A percentile compares a stretch with the other conserved stretches of the same genome.
Evolutionary conservation across 371 early-diverging fungal genomes (phyloP).

Genomic region (Catenaria anguillulae): DNA sequence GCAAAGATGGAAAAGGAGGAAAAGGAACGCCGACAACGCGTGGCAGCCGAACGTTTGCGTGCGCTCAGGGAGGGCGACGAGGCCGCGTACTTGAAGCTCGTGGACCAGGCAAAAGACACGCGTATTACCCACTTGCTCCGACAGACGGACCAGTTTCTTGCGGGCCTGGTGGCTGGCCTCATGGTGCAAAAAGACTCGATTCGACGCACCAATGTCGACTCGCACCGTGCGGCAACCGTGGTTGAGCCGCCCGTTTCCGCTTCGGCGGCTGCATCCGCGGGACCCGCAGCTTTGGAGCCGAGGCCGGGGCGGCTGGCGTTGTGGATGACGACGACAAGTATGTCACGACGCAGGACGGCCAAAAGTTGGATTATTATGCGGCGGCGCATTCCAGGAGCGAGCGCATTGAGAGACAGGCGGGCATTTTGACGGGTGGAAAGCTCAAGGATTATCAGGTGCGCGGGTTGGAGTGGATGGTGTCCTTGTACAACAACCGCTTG

Average conservation of each 20-base stretch:
- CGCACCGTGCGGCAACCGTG: no score
- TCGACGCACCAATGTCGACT: not conserved
- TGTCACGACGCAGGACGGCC: slow-evolving; percentile 21
- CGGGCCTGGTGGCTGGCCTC: slow-evolving; percentile 60
- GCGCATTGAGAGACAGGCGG: slow-evolving; percentile 54
- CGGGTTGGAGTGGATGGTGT: slow-evolving; percentile 97
- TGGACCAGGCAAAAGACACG: slow-evolving; percentile 86
- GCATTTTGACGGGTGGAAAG: slow-evolving; percentile 65
- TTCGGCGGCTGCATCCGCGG: no score
- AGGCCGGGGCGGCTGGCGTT: slow-evolving; percentile 17
- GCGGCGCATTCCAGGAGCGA: slow-evolving; percentile 74
- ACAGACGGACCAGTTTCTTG: slow-evolving; percentile 76
- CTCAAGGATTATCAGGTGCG: slow-evolving; percentile 96
- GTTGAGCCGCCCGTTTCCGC: no score
- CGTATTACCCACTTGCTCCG: slow-evolving; percentile 71
- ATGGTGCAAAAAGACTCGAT: slow-evolving; percentile 41
- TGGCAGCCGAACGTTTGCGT: slow-evolving; percentile 80
- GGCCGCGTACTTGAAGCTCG: slow-evolving; percentile 80
- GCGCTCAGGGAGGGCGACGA: slow-evolving; percentile 89
- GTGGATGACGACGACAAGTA: slow-evolving; percentile 41
- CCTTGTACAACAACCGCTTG: slow-evolving; percentile 85
- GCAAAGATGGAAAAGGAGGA: slow-evolving; percentile 74
- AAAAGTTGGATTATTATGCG: slow-evolving; percentile 64
- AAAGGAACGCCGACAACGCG: slow-evolving; percentile 57
- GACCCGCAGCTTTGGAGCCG: no score